Evolutionary conservation across 2,329 filamentous ascomycete species (phyloP).

Genomic region (Albophoma yamanashiensis): DNA sequence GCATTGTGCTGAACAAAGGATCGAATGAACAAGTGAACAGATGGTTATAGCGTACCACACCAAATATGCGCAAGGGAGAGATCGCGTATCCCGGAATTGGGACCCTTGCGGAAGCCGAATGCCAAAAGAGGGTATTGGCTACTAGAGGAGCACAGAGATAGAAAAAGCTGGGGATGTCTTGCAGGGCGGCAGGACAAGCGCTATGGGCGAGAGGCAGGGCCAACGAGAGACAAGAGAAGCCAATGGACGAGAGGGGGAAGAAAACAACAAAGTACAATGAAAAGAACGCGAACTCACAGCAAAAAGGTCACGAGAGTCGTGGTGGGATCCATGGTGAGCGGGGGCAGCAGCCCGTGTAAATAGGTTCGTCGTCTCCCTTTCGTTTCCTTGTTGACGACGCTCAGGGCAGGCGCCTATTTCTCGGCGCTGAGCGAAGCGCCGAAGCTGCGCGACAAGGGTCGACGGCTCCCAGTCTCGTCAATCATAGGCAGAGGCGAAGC

Average conservation of each 20-base stretch:
- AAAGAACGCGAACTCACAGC: slow-evolving; percentile 37
- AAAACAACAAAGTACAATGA: background rate
- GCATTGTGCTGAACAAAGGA: background rate
- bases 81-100: background rate
- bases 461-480: background rate
- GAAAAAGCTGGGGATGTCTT: background rate
- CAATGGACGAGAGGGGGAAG: slow-evolving; percentile 4
- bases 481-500: slow-evolving; percentile 7
- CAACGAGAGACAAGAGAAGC: background rate
- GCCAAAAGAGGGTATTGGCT: background rate
- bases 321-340: slow-evolving; percentile 41
- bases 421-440: background rate
- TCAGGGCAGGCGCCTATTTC: background rate
- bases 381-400: background rate
- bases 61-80: background rate
- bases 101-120: background rate
- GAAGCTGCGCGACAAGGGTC: background rate
- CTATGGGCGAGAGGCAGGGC: background rate
- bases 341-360: slow-evolving; percentile 2
- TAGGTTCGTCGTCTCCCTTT: background rate
- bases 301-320: slow-evolving; percentile 61
- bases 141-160: background rate
- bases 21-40: background rate
- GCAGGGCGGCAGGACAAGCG: background rate
- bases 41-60: background rate